Base-by-base conservation (phyloP, 2,329 filamentous ascomycete genomes). In the Colletotrichum graminicola region DNA sequence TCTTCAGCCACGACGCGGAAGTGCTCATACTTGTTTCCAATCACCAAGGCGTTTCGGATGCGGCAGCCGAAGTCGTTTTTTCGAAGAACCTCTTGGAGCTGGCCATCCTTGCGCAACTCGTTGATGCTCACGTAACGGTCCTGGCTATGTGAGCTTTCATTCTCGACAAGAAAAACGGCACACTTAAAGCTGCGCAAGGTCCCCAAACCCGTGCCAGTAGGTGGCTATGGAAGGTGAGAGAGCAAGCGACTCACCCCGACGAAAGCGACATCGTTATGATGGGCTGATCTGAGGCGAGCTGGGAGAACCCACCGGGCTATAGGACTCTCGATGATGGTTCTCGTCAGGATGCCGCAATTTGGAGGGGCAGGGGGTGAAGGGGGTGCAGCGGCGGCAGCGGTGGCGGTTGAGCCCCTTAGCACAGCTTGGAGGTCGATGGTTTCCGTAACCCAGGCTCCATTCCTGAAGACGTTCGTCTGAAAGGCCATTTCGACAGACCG, bases 251-350 rank as follows among this genome's bases (percentile, higher is more conserved):
- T 82, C 85, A 92, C 91, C 65, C 94, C 93, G 68, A 99, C 87
- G 76, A 97, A 94, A 47, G 95, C 91, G 74, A 98, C 89, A 82
- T 98, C 95, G 75, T 96, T 94, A 72, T 90, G 85, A 54, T 86
- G 81, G 62, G 86, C 85, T 66, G 91, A 91, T 69, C 95, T 88
- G 71, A 98, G 84, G 71, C 91, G 89, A n/a, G 91, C 93, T 16
- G 94, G 93, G 18, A 97, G 83, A 54, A 98, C 92, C 84, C 89
- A 92, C 77, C 92, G 91, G 67, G 92, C 87, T 45, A 92, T 84
- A 1, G 95, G 93, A 73, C 93, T 97, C 64, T 91, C 88, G 62
- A 95, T 84, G 39, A 97, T 79, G 0, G 95, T 97, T 77, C 89
- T 91, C 0, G 94, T 94, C 56, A 98, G 85, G 41, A 98, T 78